Percentiles rank a stretch among this genome's conserved stretches.
Conservation (phyloP, 2,329 filamentous ascomycete species). For the Waltergamsia citrina region DNA sequence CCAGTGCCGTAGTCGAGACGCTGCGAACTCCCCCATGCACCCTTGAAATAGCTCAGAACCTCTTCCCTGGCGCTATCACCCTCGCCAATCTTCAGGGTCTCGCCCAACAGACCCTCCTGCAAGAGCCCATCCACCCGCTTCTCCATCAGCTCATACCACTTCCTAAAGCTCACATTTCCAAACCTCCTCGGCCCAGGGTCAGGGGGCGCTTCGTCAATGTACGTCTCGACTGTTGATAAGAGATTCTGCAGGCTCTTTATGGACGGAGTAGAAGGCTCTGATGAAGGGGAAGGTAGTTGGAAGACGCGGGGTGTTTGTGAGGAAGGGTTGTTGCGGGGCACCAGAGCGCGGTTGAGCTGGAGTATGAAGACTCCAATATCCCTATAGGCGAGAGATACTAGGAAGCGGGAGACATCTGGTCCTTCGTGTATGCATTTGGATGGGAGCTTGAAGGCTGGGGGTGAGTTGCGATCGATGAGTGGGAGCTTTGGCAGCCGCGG, state of each 20-base stretch:
- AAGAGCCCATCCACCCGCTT: conserved; percentile 34
- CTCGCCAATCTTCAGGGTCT: conserved; percentile 18
- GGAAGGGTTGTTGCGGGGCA: conserved; percentile 51
- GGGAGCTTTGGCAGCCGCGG: conserved; percentile 23
- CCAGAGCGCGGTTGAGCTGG: conserved; percentile 82
- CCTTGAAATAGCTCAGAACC: conserved; percentile 69
- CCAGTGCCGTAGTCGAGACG: conserved; percentile 93
- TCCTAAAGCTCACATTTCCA: conserved; percentile 84
- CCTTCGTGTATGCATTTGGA: conserved; percentile 78
- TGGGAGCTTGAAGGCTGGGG: conserved; percentile 55
- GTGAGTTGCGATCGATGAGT: conserved; percentile 36
- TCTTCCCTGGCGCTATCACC: conserved; percentile 54
- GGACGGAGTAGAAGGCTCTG: conserved; percentile 31
- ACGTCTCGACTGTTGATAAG: conserved; percentile 50
- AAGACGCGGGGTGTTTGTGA: conserved; percentile 8
- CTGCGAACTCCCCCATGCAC: conserved; percentile 80
- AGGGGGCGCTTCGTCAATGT: conserved; percentile 73
- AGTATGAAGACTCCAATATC: conserved; percentile 82
- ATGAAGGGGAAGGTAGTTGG: neutral
- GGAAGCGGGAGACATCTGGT: conserved; percentile 71
- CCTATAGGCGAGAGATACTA: conserved; percentile 71
- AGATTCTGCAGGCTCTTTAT: conserved; percentile 58
- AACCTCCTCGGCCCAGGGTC: conserved; percentile 81
- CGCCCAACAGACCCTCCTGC: conserved; percentile 17
- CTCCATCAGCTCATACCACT: conserved; percentile 66